phyloP scores from a whole-genome alignment of 1,284 basidiomycete species.

The Ustilago nuda region DNA sequence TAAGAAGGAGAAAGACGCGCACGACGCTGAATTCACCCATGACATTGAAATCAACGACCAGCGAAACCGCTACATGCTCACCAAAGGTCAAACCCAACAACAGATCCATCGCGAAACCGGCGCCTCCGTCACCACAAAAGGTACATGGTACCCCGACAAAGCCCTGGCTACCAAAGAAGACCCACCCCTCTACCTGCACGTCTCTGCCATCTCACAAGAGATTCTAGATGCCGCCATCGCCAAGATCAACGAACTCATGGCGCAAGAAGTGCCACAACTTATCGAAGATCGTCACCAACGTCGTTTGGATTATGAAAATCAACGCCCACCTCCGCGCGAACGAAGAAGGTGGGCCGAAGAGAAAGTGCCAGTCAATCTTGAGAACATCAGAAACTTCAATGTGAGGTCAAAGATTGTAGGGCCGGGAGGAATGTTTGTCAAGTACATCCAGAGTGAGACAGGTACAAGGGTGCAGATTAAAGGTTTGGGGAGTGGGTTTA shows the following conservation, averaged over 20 bases:
- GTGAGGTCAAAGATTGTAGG: slow-evolving; percentile 97
- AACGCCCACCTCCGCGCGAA: slow-evolving; percentile 48
- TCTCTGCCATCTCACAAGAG: slow-evolving; percentile 84
- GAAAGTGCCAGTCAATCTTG: slow-evolving; percentile 78
- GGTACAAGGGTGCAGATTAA: slow-evolving; percentile 98
- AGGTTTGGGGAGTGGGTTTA: slow-evolving; percentile 91
- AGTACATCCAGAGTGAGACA: slow-evolving; percentile 97
- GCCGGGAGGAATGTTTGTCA: slow-evolving; percentile 89
- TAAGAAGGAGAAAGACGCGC: slow-evolving; percentile 72
- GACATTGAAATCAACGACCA: slow-evolving; percentile 99
- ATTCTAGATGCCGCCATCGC: slow-evolving; percentile 80
- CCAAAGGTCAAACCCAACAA: slow-evolving; percentile 90
- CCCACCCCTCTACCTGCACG: slow-evolving; percentile 87
- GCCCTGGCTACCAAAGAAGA: slow-evolving; percentile 58
- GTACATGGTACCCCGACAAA: slow-evolving; percentile 80
- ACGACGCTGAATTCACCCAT: slow-evolving; percentile 85
- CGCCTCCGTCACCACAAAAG: slow-evolving; percentile 63
- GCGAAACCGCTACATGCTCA: slow-evolving; percentile 92
- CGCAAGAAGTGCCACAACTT: slow-evolving; percentile 74
- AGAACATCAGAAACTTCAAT: slow-evolving; percentile 94
- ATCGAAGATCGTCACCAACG: slow-evolving; percentile 62
- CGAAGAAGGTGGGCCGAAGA: slow-evolving; percentile 61
- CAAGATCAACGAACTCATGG: slow-evolving; percentile 88
- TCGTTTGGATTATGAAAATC: slow-evolving; percentile 53
- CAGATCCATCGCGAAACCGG: slow-evolving; percentile 75